phyloP scores from a whole-genome alignment of 2,329 filamentous ascomycete genomes.

The Venturia asperata region DNA sequence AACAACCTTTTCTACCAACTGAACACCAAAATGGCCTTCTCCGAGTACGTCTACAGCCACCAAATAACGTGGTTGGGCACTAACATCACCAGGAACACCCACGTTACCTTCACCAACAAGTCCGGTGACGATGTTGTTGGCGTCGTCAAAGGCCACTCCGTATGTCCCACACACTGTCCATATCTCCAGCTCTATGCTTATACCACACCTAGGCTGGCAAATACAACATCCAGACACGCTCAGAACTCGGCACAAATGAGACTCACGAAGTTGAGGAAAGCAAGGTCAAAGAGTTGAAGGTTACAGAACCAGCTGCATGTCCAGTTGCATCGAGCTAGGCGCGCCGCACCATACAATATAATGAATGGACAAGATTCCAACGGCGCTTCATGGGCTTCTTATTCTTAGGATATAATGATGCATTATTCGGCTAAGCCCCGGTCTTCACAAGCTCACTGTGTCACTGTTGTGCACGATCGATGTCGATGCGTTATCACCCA shows the following conservation, averaged over 20 bases:
- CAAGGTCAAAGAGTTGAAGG: slow-evolving; percentile 20
- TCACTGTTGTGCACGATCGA: too few species aligned
- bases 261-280: slow-evolving; percentile 19
- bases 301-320: slow-evolving; percentile 17
- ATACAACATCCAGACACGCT: slow-evolving; percentile 20
- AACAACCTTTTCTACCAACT: not conserved
- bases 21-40: slow-evolving; percentile 17
- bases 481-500: too few species aligned
- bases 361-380: not conserved
- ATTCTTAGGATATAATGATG: not conserved
- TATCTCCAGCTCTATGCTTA: not conserved
- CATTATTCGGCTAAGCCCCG: too few species aligned
- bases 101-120: slow-evolving; percentile 21
- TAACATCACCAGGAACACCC: slow-evolving; percentile 19
- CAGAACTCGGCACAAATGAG: slow-evolving; percentile 16
- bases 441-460: too few species aligned
- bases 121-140: slow-evolving; percentile 21
- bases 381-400: not conserved
- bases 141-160: slow-evolving; percentile 19
- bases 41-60: slow-evolving; percentile 17
- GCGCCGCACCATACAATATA: not conserved
- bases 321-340: slow-evolving; percentile 20
- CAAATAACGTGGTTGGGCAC: not conserved
- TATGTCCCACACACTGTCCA: slow-evolving; percentile 10
- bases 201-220: slow-evolving; percentile 17